Percentiles rank a stretch among this genome's conserved stretches.
Evolutionary conservation across 1,284 basidiomycete species (phyloP).

Genomic region (Marasmius oreades): DNA sequence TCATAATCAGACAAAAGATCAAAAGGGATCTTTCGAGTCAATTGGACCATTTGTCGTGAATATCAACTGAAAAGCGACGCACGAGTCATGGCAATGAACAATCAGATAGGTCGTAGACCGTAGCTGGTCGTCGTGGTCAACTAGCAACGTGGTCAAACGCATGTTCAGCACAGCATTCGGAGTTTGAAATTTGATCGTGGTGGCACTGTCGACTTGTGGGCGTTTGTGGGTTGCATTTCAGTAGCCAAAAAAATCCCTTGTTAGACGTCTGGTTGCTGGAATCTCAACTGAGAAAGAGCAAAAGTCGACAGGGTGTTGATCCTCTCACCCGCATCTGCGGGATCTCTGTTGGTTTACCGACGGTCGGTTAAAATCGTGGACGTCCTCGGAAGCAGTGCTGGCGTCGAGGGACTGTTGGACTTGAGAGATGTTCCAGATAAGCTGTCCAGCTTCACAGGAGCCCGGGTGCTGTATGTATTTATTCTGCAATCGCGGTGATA

Average conservation of each 20-base stretch:
- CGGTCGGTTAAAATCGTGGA: too few species aligned
- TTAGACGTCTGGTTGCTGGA: background rate
- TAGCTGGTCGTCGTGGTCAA: background rate
- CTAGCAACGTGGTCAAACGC: background rate
- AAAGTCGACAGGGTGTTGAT: too few species aligned
- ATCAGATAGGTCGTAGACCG: background rate
- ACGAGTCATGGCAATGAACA: slow-evolving; percentile 11
- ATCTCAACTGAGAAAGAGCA: too few species aligned
- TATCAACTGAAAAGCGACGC: slow-evolving; percentile 1
- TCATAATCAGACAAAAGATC: background rate
- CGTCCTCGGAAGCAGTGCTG: too few species aligned
- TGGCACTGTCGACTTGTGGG: background rate
- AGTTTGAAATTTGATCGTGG: background rate
- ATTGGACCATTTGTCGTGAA: background rate
- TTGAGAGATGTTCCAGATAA: too few species aligned
- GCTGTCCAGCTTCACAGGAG: too few species aligned
- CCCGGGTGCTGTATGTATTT: too few species aligned
- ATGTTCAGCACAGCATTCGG: background rate
- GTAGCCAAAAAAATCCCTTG: background rate
- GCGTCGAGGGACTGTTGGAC: too few species aligned
- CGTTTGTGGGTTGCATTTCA: background rate
- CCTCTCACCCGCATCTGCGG: too few species aligned
- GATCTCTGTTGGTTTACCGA: too few species aligned
- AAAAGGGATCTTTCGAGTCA: background rate
- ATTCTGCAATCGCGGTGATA: background rate